Base-by-base conservation (phyloP, 495 filamentous ascomycete species). In the Melanomma pulvis-pyrius region DNA sequence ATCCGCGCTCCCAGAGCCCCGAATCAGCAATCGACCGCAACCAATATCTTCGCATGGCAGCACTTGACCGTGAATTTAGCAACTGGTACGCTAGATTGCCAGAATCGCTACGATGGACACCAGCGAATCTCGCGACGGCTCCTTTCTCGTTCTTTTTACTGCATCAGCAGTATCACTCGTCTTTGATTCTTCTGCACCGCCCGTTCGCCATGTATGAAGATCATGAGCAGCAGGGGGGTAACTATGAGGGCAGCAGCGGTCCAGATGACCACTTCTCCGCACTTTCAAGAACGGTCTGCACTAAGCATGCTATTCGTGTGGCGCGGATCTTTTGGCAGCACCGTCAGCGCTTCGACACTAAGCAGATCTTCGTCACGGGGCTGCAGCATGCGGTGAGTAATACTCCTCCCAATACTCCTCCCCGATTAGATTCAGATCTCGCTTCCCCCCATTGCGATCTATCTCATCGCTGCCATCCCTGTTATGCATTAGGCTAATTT, bases 311-410 rank as follows among this genome's bases (percentile, higher is more conserved):
- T 11, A 80, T 83, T 57, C 68, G 79, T 7, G 73, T 83, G 4
- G 77, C 81, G 0, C 73, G 79, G 8, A 82, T 84, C 59, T 80
- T 85, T 61, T 82, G 78, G 78, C 79, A 82, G 29, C 80, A 82
- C 61, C 76, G 79, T 13, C 76, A 81, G 68, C 77, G 81, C 11
- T 83, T 81, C 53, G 80, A 83, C 50, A 77, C 79, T 19, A 71
- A 74, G 36, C 77, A 78, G 59, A 81, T 81, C 24, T 76, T 76
- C 56, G 67, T 79, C 41, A 76, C 76, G 8, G 79, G 76, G 2
- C 72, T 82, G 46, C 82, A 85, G 62, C 81, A 84, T 59, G 81
- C 82, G 11, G 71, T 44, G 17, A 44, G 39, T 44, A 44, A 44
- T 44, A 6, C 66, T 61, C 49, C 61, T 61, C 17, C 46, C 22